Evolutionary conservation across 2,329 filamentous ascomycete genomes (phyloP).

Genomic region (Paradendryphiella salina): DNA sequence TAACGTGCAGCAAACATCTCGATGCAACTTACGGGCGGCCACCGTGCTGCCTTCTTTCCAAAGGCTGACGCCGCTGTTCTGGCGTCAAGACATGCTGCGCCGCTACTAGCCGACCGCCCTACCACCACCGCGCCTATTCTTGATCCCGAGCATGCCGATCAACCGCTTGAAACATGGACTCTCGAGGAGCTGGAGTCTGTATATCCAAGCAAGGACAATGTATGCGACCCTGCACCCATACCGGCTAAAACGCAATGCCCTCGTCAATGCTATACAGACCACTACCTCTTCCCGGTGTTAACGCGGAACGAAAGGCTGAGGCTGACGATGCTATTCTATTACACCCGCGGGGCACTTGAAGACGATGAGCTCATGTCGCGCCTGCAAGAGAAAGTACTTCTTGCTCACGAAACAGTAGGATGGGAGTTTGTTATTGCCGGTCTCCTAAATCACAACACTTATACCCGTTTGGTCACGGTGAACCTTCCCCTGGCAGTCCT

Average conservation of each 20-base stretch:
- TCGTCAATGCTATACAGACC: conserved; percentile 18
- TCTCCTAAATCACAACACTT: conserved; percentile 50
- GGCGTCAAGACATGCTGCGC: conserved; percentile 23
- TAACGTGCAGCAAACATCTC: neutral
- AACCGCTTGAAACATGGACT: conserved; percentile 24
- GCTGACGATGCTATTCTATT: conserved; percentile 52
- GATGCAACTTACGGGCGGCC: conserved; percentile 16
- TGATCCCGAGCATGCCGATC: conserved; percentile 26
- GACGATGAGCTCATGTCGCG: conserved; percentile 49
- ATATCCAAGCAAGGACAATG: conserved; percentile 23
- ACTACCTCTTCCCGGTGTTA: conserved; percentile 44
- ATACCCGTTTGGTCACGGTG: conserved; percentile 50
- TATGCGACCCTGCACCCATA: conserved; percentile 22
- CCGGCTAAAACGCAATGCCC: conserved; percentile 21
- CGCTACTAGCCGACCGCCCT: conserved; percentile 23
- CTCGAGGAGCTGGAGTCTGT: conserved; percentile 15
- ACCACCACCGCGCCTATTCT: conserved; percentile 28
- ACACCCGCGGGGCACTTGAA: conserved; percentile 47
- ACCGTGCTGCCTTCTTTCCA: conserved; percentile 31
- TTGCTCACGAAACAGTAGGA: conserved; percentile 49
- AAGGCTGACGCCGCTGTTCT: conserved; percentile 34
- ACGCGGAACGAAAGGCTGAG: conserved; percentile 45
- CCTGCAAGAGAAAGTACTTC: conserved; percentile 50
- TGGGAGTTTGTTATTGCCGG: conserved; percentile 56
- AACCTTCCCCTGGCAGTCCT: conserved; percentile 50